Percentiles rank a stretch among this genome's conserved stretches.
These are phyloP conservation scores for Trichoderma sp. DNA, from an alignment of 2,329 filamentous ascomycete genomes.

Conservation along the genomic window DNA sequence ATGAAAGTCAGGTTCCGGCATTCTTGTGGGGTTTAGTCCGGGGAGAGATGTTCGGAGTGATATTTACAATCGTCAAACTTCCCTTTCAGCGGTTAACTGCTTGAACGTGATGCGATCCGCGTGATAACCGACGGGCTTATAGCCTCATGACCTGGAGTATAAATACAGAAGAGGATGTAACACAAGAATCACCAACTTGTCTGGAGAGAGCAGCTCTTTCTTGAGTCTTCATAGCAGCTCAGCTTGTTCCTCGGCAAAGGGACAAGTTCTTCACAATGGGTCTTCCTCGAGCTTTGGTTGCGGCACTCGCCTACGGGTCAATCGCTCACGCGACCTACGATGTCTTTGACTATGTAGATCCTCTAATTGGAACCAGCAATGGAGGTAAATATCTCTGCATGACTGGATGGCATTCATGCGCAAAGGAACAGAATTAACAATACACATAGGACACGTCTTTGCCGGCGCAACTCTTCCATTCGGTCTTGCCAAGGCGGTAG, in stretches of 20 bases:
- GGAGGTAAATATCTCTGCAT: slow-evolving; percentile 23
- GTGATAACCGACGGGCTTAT: slow-evolving; percentile 14
- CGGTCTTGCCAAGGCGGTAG: slow-evolving; percentile 32
- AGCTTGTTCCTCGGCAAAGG: neutral
- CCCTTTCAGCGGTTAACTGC: neutral
- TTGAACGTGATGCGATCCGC: neutral
- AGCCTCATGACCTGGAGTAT: neutral
- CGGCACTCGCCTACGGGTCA: slow-evolving; percentile 2
- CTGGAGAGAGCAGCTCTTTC: too few relatives aligned
- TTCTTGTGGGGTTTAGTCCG: neutral
- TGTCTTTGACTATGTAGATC: slow-evolving; percentile 28
- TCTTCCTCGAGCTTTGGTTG: neutral
- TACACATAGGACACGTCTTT: slow-evolving; percentile 29
- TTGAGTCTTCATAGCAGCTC: neutral
- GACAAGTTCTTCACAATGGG: slow-evolving; percentile 1
- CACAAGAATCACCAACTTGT: neutral
- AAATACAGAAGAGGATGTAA: neutral
- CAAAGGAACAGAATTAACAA: neutral
- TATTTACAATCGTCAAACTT: neutral
- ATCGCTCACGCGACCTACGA: slow-evolving; percentile 19
- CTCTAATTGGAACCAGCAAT: slow-evolving; percentile 30
- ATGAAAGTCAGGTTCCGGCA: neutral
- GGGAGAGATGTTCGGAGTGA: slow-evolving; percentile 2
- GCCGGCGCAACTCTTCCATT: slow-evolving; percentile 31
- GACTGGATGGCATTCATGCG: neutral